Percentiles rank a stretch among this genome's conserved stretches.
Evolutionary conservation across 2,329 filamentous ascomycete species (phyloP).

Genomic region (Colletotrichum falcatum): DNA sequence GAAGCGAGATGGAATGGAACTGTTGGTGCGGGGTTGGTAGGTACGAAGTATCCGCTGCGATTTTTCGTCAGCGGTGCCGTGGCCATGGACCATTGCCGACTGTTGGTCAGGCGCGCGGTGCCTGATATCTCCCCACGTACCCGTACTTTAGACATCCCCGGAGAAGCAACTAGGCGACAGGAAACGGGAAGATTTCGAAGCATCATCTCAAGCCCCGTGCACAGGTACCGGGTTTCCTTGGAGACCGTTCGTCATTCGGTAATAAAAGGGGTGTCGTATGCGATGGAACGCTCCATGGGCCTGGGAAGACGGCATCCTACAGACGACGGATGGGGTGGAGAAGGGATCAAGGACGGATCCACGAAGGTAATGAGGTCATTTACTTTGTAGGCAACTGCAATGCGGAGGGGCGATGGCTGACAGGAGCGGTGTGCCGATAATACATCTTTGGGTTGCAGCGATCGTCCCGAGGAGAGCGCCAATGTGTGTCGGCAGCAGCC

Average conservation of each 20-base stretch:
- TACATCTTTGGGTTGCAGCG: slow-evolving; percentile 13
- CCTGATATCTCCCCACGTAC: background rate
- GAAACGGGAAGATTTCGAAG: slow-evolving; percentile 23
- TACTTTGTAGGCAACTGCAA: slow-evolving; percentile 4
- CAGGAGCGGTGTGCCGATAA: slow-evolving; percentile 8
- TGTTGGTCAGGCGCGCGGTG: background rate
- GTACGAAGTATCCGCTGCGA: slow-evolving; percentile 15
- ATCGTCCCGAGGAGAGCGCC: slow-evolving; percentile 23
- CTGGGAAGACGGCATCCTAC: background rate
- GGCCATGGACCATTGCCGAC: background rate
- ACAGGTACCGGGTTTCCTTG: slow-evolving; percentile 15
- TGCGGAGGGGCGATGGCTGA: slow-evolving; percentile 14
- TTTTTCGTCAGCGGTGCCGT: slow-evolving; percentile 10
- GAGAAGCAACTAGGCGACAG: slow-evolving; percentile 24
- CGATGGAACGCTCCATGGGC: slow-evolving; percentile 2
- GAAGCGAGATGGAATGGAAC: slow-evolving; percentile 1
- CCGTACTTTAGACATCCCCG: slow-evolving; percentile 36
- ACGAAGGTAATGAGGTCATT: slow-evolving; percentile 40
- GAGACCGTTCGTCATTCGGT: slow-evolving; percentile 32
- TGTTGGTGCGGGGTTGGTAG: too few relatives aligned
- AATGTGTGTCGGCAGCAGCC: background rate
- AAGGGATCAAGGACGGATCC: background rate
- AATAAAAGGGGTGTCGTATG: slow-evolving; percentile 16
- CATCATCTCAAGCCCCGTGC: slow-evolving; percentile 20
- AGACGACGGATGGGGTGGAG: slow-evolving; percentile 6